Conservation (phyloP, 2,329 filamentous ascomycete genomes). For the Tolypocladium endophyticum region DNA sequence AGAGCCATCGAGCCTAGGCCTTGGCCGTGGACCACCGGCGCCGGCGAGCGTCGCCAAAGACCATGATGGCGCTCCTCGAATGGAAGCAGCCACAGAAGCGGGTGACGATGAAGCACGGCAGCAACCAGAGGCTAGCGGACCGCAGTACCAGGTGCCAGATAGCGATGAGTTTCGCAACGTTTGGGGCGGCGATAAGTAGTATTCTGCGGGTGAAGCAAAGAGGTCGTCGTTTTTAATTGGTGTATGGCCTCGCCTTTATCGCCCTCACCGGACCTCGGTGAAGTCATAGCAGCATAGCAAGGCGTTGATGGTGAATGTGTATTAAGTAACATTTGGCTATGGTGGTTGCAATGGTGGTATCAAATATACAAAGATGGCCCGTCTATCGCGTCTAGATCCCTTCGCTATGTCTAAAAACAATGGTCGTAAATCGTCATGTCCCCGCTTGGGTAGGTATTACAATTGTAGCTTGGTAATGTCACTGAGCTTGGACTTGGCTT, state of each 20-base stretch:
- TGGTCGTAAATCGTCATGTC: not conserved
- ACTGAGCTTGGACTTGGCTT: constrained; percentile 7
- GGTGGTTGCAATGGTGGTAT: not conserved
- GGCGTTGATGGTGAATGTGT: constrained; percentile 10
- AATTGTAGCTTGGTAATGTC: not conserved
- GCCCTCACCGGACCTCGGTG: not conserved
- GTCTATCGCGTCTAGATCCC: not conserved
- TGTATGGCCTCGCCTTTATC: not conserved
- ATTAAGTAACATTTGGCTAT: not conserved
- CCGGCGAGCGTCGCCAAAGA: not conserved
- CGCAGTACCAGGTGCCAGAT: constrained; percentile 21
- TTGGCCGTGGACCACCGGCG: constrained; percentile 11
- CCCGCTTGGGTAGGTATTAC: not conserved
- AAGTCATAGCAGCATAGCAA: constrained; percentile 12
- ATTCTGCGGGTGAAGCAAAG: not conserved
- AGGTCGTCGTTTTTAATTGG: not conserved
- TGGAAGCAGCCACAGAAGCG: constrained; percentile 9
- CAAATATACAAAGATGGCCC: not conserved
- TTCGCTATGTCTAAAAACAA: not conserved
- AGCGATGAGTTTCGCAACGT: constrained; percentile 35
- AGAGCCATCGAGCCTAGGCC: constrained; percentile 14
- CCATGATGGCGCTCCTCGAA: not conserved
- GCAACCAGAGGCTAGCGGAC: constrained; percentile 4
- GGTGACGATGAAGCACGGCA: constrained; percentile 1
- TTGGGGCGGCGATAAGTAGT: constrained; percentile 17